phyloP scores from a whole-genome alignment of 2,329 filamentous ascomycete genomes.

The Pseudogymnoascus sp. region DNA sequence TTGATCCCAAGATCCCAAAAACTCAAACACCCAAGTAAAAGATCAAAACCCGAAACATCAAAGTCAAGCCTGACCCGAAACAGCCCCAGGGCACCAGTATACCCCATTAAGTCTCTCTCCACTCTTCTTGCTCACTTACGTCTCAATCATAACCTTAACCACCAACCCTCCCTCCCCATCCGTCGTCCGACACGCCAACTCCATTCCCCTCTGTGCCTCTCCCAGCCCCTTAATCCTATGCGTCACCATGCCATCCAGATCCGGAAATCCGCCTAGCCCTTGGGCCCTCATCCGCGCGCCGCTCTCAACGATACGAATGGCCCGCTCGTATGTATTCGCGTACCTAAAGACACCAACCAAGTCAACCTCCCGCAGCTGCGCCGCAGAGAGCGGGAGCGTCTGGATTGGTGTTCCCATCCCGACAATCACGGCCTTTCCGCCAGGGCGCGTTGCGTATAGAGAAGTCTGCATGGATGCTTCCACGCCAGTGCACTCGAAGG shows the following conservation, averaged over 20 bases:
- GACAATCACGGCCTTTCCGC: constrained; percentile 77
- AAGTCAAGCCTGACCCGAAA: not conserved
- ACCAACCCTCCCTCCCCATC: constrained; percentile 53
- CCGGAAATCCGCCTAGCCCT: constrained; percentile 65
- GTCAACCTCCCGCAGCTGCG: constrained; percentile 84
- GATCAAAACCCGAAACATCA: not conserved
- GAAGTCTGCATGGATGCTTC: constrained; percentile 71
- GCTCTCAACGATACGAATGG: constrained; percentile 63
- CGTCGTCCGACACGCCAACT: constrained; percentile 61
- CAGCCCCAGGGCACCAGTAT: not conserved
- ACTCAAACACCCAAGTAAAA: not conserved
- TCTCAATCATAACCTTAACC: constrained; percentile 1
- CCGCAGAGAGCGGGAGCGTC: constrained; percentile 82
- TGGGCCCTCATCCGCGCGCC: constrained; percentile 65
- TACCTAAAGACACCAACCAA: constrained; percentile 87
- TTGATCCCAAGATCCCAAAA: not conserved
- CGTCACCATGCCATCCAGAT: constrained; percentile 61
- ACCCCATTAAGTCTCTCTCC: not conserved
- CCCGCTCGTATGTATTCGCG: constrained; percentile 70
- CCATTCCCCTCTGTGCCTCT: constrained; percentile 77
- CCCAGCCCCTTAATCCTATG: constrained; percentile 81
- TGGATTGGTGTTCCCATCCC: constrained; percentile 88
- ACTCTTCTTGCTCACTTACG: not conserved
- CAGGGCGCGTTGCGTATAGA: constrained; percentile 62
- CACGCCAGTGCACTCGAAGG: constrained; percentile 71